A percentile compares a stretch with the other conserved stretches of the same genome.
phyloP scores from a whole-genome alignment of 2,329 filamentous ascomycete genomes.

The Aspergillus novoparasiticus region DNA sequence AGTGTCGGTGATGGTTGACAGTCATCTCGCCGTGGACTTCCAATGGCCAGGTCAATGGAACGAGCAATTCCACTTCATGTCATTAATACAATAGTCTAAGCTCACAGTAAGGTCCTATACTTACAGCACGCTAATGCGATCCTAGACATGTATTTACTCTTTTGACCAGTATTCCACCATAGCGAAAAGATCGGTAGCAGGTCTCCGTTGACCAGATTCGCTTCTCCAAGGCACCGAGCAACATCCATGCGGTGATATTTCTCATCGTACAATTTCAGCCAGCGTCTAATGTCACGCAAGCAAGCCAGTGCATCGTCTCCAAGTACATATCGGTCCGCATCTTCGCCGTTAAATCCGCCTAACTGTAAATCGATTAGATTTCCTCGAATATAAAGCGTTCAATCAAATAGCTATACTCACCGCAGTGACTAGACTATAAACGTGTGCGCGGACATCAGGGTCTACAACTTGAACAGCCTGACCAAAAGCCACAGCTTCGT shows the following conservation, averaged over 20 bases:
- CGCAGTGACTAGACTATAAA: constrained; percentile 91
- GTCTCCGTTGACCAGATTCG: constrained; percentile 88
- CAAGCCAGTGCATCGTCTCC: constrained; percentile 93
- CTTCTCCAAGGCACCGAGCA: constrained; percentile 85
- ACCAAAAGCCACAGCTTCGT: constrained; percentile 41
- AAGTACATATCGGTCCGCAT: constrained; percentile 80
- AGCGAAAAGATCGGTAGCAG: constrained; percentile 83
- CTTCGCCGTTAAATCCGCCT: constrained; percentile 77
- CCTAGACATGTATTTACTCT: constrained; percentile 75
- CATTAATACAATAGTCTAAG: constrained; percentile 16
- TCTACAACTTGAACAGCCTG: constrained; percentile 68
- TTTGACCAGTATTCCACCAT: constrained; percentile 73
- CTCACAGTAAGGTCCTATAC: constrained; percentile 21
- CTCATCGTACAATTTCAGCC: constrained; percentile 92
- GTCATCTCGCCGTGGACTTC: constrained; percentile 83
- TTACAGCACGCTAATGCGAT: constrained; percentile 76
- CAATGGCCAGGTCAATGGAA: constrained; percentile 91
- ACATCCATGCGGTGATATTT: constrained; percentile 94
- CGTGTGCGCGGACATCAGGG: constrained; percentile 87
- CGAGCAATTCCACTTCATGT: constrained; percentile 73
- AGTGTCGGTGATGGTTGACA: constrained; percentile 87
- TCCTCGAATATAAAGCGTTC: constrained; percentile 20
- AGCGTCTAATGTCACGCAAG: constrained; percentile 89
- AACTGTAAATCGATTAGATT: constrained; percentile 57
- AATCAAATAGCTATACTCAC: constrained; percentile 54